A percentile compares a stretch with the other conserved stretches of the same genome.
These are phyloP conservation scores for Vigna trinervia DNA, from an alignment of 306 rosid species.

Conservation along the genomic window DNA sequence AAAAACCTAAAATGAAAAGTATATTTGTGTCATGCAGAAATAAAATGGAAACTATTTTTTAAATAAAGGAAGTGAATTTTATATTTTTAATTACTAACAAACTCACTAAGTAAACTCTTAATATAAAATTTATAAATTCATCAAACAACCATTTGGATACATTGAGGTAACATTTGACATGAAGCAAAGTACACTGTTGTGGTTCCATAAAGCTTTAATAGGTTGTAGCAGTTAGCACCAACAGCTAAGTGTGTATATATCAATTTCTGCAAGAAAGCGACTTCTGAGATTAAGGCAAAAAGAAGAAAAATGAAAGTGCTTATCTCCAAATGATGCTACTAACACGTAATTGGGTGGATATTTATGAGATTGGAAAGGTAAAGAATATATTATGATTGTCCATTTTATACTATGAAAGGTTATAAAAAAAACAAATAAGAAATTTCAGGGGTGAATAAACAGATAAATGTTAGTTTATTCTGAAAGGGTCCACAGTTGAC, in stretches of 20 bases:
- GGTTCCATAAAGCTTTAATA: not conserved
- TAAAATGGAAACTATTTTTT: too few relatives aligned
- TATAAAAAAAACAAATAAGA: slow-evolving; percentile 12
- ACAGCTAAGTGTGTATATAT: not conserved
- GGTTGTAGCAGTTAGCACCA: not conserved
- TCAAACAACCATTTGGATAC: not conserved
- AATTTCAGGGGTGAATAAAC: slow-evolving; percentile 15
- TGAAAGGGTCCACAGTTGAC: slow-evolving; percentile 28
- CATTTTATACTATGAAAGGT: slow-evolving; percentile 16
- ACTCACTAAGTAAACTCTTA: too few relatives aligned
- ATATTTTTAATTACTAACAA: too few relatives aligned
- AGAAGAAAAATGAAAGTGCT: slow-evolving; percentile 7
- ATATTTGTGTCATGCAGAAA: too few relatives aligned
- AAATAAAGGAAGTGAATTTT: too few relatives aligned
- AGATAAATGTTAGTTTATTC: not conserved
- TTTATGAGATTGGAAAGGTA: slow-evolving; percentile 22
- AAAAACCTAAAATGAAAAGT: too few relatives aligned
- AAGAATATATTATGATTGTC: not conserved
- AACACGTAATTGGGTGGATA: not conserved
- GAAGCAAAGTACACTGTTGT: not conserved
- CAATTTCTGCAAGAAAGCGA: slow-evolving; percentile 5
- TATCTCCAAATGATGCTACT: slow-evolving; percentile 2
- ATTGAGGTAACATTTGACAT: not conserved
- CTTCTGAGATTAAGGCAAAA: not conserved
- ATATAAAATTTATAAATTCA: too few relatives aligned